Conservation (phyloP, 805 yeast species). For the Candida easanensis region DNA sequence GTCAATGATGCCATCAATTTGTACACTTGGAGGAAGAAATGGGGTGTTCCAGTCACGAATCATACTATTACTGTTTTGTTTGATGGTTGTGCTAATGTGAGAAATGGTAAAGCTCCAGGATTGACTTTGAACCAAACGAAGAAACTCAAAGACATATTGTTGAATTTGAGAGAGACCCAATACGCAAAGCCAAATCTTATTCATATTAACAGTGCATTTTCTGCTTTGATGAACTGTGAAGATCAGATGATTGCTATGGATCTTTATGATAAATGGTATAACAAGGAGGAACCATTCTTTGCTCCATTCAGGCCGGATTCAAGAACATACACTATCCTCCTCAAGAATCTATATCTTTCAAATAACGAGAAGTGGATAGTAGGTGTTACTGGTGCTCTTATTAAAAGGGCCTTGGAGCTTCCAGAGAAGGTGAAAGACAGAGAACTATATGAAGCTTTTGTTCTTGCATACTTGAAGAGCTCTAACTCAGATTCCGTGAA, state of each 20-base stretch:
- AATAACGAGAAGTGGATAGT: constrained; percentile 7
- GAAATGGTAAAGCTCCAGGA: constrained; percentile 17
- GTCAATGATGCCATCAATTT: constrained; percentile 49
- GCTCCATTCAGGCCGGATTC: constrained; percentile 31
- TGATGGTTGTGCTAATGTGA: constrained; percentile 40
- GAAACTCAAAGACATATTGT: constrained; percentile 32
- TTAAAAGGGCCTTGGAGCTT: constrained; percentile 10
- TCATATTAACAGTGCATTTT: constrained; percentile 45
- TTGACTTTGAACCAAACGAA: constrained; percentile 35
- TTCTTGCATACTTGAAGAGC: constrained; percentile 17
- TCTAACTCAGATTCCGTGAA: constrained; percentile 13
- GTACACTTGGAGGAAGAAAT: constrained; percentile 55
- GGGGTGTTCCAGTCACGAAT: constrained; percentile 54
- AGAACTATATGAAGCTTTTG: constrained; percentile 19
- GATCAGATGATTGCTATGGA: constrained; percentile 37
- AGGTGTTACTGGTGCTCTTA: background rate
- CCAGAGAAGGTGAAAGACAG: constrained; percentile 17
- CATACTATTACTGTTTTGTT: constrained; percentile 45
- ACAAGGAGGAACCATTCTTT: constrained; percentile 19
- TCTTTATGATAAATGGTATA: constrained; percentile 33
- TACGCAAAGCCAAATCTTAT: constrained; percentile 34
- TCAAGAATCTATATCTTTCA: constrained; percentile 22
- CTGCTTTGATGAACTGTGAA: constrained; percentile 40
- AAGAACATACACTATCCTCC: constrained; percentile 30
- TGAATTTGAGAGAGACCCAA: constrained; percentile 26